Conservation (phyloP, 139 green algal species). For the Closterium sp. region DNA sequence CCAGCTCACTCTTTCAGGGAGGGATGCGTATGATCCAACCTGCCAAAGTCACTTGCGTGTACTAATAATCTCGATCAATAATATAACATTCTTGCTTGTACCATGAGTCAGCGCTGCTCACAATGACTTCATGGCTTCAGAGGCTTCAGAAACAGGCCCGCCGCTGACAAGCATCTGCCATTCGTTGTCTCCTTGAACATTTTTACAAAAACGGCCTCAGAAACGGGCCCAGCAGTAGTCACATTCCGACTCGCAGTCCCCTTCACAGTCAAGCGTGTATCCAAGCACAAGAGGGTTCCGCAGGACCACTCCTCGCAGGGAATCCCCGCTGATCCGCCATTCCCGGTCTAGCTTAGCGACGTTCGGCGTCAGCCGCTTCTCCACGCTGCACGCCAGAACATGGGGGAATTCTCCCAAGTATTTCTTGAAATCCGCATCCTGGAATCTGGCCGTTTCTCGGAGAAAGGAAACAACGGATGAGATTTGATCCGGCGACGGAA, state of each 20-base stretch:
- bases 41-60: no score
- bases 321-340: conserved; percentile 14
- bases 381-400: conserved; percentile 24
- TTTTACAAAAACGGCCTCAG: neutral
- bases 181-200: no score
- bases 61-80: no score
- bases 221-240: conserved; percentile 40
- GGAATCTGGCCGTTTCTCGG: neutral
- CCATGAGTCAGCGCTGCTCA: no score
- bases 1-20: no score
- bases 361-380: conserved; percentile 5
- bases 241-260: conserved; percentile 32
- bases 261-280: conserved; percentile 29
- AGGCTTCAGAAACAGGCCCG: no score
- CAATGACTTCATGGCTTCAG: no score
- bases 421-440: conserved; percentile 3
- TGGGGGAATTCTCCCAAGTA: conserved; percentile 20
- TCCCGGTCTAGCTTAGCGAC: conserved; percentile 10
- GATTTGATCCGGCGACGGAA: neutral
- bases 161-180: no score
- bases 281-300: conserved; percentile 24
- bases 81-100: no score
- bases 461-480: neutral
- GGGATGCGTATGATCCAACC: no score
- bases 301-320: conserved; percentile 2